Conservation (phyloP, 129 eudicot species). For the Arctium lappa region DNA sequence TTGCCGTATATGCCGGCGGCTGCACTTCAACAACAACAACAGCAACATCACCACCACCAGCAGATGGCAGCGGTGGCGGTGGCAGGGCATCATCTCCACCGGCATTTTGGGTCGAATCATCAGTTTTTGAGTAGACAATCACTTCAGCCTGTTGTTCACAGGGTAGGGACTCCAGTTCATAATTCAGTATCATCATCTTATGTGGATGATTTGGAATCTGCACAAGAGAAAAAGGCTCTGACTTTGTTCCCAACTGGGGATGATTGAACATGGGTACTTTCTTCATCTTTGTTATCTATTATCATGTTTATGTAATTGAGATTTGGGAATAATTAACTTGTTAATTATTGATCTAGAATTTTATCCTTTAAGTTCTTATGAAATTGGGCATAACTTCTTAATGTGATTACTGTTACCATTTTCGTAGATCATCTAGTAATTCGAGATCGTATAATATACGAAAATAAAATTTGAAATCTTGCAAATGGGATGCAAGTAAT, state of each 20-base stretch:
- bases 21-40: constrained; percentile 48
- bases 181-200: constrained; percentile 38
- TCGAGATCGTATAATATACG: neutral
- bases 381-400: neutral
- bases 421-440: neutral
- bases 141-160: constrained; percentile 39
- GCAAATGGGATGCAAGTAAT: neutral
- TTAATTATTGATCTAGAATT: neutral
- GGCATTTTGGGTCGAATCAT: constrained; percentile 67
- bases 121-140: constrained; percentile 53
- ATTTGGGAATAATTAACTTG: neutral
- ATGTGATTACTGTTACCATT: neutral
- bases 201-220: constrained; percentile 80
- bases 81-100: constrained; percentile 33
- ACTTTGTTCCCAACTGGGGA: constrained; percentile 86
- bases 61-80: constrained; percentile 50
- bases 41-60: constrained; percentile 60
- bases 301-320: constrained; percentile 5
- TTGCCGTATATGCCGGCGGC: constrained; percentile 63
- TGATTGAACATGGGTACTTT: constrained; percentile 53
- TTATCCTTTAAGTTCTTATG: neutral
- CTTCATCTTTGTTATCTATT: constrained; percentile 11
- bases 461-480: neutral
- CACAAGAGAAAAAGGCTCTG: constrained; percentile 73
- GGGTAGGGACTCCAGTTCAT: constrained; percentile 51